Percentiles rank a stretch among this genome's conserved stretches.
Evolutionary conservation across 306 rosid genomes (phyloP).

Genomic region (Phaseolus lunatus): DNA sequence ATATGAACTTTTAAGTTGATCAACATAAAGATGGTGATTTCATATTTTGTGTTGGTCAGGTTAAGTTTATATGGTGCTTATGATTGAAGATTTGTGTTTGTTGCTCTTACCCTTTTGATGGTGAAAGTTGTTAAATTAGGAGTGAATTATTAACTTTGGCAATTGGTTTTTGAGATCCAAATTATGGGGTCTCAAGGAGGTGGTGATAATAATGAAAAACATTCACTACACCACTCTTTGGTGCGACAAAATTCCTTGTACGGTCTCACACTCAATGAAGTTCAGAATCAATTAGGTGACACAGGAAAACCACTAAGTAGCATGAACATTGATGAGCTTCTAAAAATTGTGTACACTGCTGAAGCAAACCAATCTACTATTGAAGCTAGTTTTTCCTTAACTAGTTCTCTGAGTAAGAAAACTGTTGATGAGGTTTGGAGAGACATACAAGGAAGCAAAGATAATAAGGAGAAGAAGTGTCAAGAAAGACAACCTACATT

Average conservation of each 20-base stretch:
- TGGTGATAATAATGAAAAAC: slow-evolving; percentile 79
- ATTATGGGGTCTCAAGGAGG: slow-evolving; percentile 86
- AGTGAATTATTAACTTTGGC: slow-evolving; percentile 40
- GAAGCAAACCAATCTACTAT: slow-evolving; percentile 69
- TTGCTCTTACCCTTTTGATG: not conserved
- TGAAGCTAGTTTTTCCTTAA: slow-evolving; percentile 71
- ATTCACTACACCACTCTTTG: slow-evolving; percentile 67
- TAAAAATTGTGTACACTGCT: slow-evolving; percentile 83
- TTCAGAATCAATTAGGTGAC: slow-evolving; percentile 91
- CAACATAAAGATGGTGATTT: slow-evolving; percentile 28
- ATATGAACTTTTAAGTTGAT: not conserved
- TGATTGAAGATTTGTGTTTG: slow-evolving; percentile 43
- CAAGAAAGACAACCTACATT: slow-evolving; percentile 78
- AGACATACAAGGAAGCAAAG: slow-evolving; percentile 86
- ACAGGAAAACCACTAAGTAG: slow-evolving; percentile 91
- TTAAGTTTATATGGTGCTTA: slow-evolving; percentile 18
- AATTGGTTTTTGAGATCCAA: slow-evolving; percentile 74
- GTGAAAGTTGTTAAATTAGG: slow-evolving; percentile 29
- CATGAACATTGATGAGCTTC: slow-evolving; percentile 98
- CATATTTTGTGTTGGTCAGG: slow-evolving; percentile 35
- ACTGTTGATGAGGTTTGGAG: slow-evolving; percentile 99
- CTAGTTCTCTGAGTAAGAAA: slow-evolving; percentile 77
- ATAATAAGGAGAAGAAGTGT: slow-evolving; percentile 58
- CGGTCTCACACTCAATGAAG: slow-evolving; percentile 93
- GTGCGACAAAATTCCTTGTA: slow-evolving; percentile 80